Evolutionary conservation across 2,329 filamentous ascomycete genomes (phyloP), one percentile per base, ranked within the genome.

Genomic region (Gyromitra esculenta): DNA sequence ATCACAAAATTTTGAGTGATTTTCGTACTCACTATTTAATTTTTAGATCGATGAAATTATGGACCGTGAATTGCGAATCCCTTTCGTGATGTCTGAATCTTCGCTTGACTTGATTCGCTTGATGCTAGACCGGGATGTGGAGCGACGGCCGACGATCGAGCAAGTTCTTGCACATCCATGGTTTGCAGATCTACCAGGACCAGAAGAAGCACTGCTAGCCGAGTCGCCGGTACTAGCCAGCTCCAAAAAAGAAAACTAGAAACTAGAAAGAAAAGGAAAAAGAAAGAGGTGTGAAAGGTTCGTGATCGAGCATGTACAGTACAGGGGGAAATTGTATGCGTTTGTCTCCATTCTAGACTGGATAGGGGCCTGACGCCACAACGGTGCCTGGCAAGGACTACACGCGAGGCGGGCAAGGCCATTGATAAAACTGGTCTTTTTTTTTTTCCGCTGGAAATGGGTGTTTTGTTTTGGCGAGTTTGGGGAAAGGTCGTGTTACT

Each of bases 91-190:
- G 85, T 94, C 93, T 83, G 94, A 97, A 79, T 91, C 94, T 80
- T 97, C 94, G 83, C 96, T 99, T 80, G 91, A 97, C 81, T 87
- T 99, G 67, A 92, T 99, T 78, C 89, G 93, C 54, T 87, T 90
- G 82, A 98, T 99, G 96, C 89, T 99, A 37, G 90, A 98, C 83
- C 90, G 96, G 50, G 91, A 98, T 82, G 92, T 98, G 8, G 89
- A 91, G 80, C 87, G 91, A 81, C 87, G 96, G 73, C 90, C 93
- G 80, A 91, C 91, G n/a, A 98, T 98, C 81, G 90, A 91, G 76
- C 90, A 94, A 82, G 94, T 99, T 18, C 85, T 97, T 73, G 89
- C 92, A 70, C 95, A 98, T 84, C 89, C 91, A n/a, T 99, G 96
- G 96, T 92, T 87, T 75, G 73, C 73, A 59, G 77, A 74, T 39